These are phyloP conservation scores for Trichoderma erinaceum DNA, from an alignment of 495 filamentous ascomycete genomes.

Conservation along the genomic window DNA sequence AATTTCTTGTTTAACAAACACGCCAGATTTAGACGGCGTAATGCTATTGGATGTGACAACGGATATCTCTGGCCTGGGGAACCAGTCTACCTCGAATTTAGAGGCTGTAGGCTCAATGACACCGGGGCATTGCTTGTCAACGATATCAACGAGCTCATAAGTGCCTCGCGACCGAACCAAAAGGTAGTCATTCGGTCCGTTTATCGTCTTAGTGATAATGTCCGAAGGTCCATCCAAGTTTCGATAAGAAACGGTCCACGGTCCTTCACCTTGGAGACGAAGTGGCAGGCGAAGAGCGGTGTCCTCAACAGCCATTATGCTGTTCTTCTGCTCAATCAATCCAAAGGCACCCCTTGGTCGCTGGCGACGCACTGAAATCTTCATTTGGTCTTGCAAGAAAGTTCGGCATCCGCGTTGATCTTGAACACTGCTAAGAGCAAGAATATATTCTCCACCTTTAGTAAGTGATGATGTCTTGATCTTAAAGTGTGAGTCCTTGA, in stretches of 20 bases:
- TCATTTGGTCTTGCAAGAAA: constrained; percentile 70
- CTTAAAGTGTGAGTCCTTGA: constrained; percentile 52
- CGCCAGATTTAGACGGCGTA: constrained; percentile 35
- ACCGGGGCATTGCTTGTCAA: constrained; percentile 74
- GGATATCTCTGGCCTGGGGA: constrained; percentile 66
- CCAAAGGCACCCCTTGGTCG: constrained; percentile 81
- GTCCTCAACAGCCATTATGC: constrained; percentile 67
- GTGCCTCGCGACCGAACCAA: constrained; percentile 58
- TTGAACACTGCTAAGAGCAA: constrained; percentile 75
- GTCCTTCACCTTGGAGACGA: constrained; percentile 71
- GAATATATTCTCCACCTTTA: constrained; percentile 79
- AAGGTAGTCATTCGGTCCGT: constrained; percentile 64
- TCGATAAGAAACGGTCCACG: constrained; percentile 73
- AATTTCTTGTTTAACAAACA: constrained; percentile 66
- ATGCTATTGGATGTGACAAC: constrained; percentile 58
- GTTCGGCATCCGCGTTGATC: constrained; percentile 82
- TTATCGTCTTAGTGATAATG: constrained; percentile 45
- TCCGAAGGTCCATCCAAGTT: constrained; percentile 48
- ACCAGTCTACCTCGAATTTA: constrained; percentile 75
- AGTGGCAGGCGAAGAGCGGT: constrained; percentile 68
- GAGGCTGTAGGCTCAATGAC: constrained; percentile 64
- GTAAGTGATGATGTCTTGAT: constrained; percentile 68
- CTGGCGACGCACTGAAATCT: constrained; percentile 79
- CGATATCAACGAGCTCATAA: constrained; percentile 71
- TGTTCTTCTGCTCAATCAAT: constrained; percentile 67